Base-by-base conservation (phyloP, 148 eudicot genomes). In the Vaccinium corymbosum region DNA sequence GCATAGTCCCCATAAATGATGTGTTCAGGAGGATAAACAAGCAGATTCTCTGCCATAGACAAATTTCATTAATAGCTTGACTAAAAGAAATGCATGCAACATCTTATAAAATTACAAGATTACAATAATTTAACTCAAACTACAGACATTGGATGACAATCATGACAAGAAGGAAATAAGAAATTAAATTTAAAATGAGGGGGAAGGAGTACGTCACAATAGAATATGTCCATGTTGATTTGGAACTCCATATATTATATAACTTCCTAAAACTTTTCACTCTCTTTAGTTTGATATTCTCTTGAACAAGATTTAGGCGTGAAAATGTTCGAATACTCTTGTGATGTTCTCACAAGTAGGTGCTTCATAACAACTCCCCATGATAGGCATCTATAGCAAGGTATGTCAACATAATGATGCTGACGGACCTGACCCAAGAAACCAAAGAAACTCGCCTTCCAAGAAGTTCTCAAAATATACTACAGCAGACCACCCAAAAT, bases 1-100 rank as follows among this genome's bases (percentile, higher is more conserved):
- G 97, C 94, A 88, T 93, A 97, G 86, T 97, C 94, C 66, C 98
- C 99, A 88, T 92, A 97, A 25, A 97, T 92, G 80, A 93, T 92
- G 86, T 97, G 98, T 80, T 97, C 92, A 19, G 99, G 97, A 62
- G 98, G 98, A 89, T 92, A 97, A 52, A 90, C 78, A 81, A 92
- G 95, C 85, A 96, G 83, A 87, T 91, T 89, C 85, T 62, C 98
- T 95, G 92, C 86, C 86, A 83, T 17, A 80, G 83, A 82, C 25
- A 51, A 79, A 81, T 79, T 49, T 77, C 90, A 73, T 83, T 79
- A 81, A 52, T 46, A 56, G 14, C 1, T 46, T 46, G 72, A 83
- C 48, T 35, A 35, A 73, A 81, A 55, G 29, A n/a, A 62, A 13
- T 81, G 72, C 64, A 7, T 27, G 9, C 22, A 61, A 19, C 15